A percentile compares a stretch with the other conserved stretches of the same genome.
Conservation (phyloP, 306 rosid genomes). For the Lagenaria siceraria region DNA sequence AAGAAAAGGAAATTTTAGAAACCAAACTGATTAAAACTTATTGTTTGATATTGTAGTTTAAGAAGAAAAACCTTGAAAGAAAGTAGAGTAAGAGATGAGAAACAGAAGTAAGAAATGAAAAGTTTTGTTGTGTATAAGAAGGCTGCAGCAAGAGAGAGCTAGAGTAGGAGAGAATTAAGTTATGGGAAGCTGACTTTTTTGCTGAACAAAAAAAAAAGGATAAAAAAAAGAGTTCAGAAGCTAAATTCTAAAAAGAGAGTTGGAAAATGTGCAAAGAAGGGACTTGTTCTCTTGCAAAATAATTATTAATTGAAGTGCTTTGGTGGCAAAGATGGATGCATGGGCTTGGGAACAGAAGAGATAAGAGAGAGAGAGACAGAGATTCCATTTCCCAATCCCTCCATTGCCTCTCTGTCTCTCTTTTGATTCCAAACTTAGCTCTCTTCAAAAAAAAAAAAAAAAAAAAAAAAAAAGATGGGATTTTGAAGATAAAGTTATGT, state of each 20-base stretch:
- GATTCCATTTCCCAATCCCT: slow-evolving; percentile 40
- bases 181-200: slow-evolving; percentile 1
- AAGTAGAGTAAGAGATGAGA: not conserved
- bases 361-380: slow-evolving; percentile 34
- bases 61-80: too few species aligned
- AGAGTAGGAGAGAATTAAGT: not conserved
- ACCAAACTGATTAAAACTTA: too few species aligned
- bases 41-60: too few species aligned
- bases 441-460: not conserved
- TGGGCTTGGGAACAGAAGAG: slow-evolving; percentile 71
- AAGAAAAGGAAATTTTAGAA: not conserved
- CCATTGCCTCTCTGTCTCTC: not conserved
- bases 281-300: not conserved
- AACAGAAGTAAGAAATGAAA: not conserved
- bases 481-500: not conserved
- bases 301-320: slow-evolving; percentile 26
- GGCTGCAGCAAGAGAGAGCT: slow-evolving; percentile 6
- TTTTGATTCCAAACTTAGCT: not conserved
- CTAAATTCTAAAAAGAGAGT: slow-evolving; percentile 21
- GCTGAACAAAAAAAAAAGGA: not conserved
- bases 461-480: not conserved
- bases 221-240: slow-evolving; percentile 29
- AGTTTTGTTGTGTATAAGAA: not conserved
- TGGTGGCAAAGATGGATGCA: slow-evolving; percentile 31
- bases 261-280: slow-evolving; percentile 38